A percentile compares a stretch with the other conserved stretches of the same genome.
These are phyloP conservation scores for Saturnispora mendoncae DNA, from an alignment of 805 yeast species.

Conservation along the genomic window DNA sequence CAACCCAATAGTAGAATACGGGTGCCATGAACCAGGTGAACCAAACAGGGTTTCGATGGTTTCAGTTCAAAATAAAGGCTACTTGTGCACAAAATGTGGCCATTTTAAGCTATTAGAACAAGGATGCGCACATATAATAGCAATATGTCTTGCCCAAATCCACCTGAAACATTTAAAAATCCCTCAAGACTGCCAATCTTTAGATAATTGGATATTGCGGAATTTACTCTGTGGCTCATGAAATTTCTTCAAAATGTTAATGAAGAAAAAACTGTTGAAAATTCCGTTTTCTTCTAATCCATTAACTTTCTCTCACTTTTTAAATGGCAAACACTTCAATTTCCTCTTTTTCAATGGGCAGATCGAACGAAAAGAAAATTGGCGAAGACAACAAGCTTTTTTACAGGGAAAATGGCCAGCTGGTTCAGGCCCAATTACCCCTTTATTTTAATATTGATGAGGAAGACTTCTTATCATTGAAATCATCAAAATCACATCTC, in stretches of 20 bases:
- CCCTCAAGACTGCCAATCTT: background rate
- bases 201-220: background rate
- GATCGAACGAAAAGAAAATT: background rate
- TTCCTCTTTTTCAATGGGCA: background rate
- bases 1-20: background rate
- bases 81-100: background rate
- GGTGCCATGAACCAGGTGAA: background rate
- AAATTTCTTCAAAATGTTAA: background rate
- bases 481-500: constrained; percentile 11
- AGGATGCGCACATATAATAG: background rate
- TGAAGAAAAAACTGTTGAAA: background rate
- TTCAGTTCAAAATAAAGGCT: background rate
- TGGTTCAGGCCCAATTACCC: constrained; percentile 17
- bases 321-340: constrained; percentile 1
- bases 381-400: constrained; percentile 1
- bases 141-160: background rate
- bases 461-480: constrained; percentile 21
- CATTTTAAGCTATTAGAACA: background rate
- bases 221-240: background rate
- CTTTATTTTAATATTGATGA: constrained; percentile 28
- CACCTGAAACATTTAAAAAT: background rate
- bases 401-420: background rate
- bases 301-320: background rate
- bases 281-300: background rate
- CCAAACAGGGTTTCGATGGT: background rate